phyloP scores from a whole-genome alignment of 352 stramenopile species.

The Phytophthora fragariaefolia region DNA sequence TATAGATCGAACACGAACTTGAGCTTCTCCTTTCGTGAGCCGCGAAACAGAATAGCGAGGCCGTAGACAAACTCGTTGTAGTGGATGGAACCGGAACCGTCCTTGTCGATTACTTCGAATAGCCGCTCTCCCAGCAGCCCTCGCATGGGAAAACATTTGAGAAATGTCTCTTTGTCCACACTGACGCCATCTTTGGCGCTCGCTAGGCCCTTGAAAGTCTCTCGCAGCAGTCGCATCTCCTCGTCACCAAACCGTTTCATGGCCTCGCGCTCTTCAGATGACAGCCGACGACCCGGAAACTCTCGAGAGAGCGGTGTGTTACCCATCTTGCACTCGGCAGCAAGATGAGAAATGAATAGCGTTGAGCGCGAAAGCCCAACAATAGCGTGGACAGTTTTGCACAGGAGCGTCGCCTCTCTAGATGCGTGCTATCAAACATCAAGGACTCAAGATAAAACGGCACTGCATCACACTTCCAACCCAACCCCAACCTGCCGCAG shows the following conservation, averaged over 20 bases:
- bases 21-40: slow-evolving; percentile 90
- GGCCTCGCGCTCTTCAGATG: slow-evolving; percentile 63
- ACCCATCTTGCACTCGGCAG: slow-evolving; percentile 46
- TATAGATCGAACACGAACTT: slow-evolving; percentile 95
- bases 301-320: slow-evolving; percentile 68
- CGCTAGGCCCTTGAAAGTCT: slow-evolving; percentile 83
- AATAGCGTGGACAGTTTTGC: slow-evolving; percentile 40
- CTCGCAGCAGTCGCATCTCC: slow-evolving; percentile 77
- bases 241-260: slow-evolving; percentile 83
- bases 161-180: slow-evolving; percentile 94
- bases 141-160: slow-evolving; percentile 93
- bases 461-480: neutral
- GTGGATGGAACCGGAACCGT: slow-evolving; percentile 85
- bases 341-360: slow-evolving; percentile 28
- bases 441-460: slow-evolving; percentile 4
- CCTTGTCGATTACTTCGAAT: slow-evolving; percentile 93
- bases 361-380: slow-evolving; percentile 17
- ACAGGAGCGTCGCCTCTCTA: slow-evolving; percentile 10
- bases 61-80: slow-evolving; percentile 94
- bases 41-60: slow-evolving; percentile 85
- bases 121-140: slow-evolving; percentile 91
- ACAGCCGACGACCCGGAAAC: slow-evolving; percentile 56
- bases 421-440: slow-evolving; percentile 7
- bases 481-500: too few relatives aligned
- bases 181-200: slow-evolving; percentile 62